A percentile compares a stretch with the other conserved stretches of the same genome.
These are phyloP conservation scores for Alternaria incomplexa DNA, from an alignment of 2,329 filamentous ascomycete genomes.

Conservation along the genomic window DNA sequence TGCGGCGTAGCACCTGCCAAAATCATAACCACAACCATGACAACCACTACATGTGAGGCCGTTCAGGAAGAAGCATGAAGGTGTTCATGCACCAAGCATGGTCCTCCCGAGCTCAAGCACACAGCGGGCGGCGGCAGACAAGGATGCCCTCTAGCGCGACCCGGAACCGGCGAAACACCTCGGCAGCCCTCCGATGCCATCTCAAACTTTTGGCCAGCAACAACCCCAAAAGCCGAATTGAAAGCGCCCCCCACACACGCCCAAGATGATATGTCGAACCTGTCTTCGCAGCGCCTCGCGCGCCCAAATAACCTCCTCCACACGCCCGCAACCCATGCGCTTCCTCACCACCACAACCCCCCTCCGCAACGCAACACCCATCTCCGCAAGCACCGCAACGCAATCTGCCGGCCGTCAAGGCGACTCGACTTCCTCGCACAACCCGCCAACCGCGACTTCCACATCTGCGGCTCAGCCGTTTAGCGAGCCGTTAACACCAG, in stretches of 20 bases:
- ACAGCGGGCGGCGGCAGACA: not conserved
- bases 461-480: conserved; percentile 56
- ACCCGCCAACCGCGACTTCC: conserved; percentile 51
- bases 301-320: conserved; percentile 9
- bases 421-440: conserved; percentile 31
- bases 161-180: conserved; percentile 16
- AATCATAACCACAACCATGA: not conserved
- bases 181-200: conserved; percentile 10
- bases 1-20: not conserved
- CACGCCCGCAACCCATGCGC: conserved; percentile 22
- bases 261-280: conserved; percentile 49
- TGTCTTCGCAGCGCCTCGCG: conserved; percentile 46
- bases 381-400: conserved; percentile 32
- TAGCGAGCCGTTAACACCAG: conserved; percentile 48
- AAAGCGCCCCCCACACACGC: conserved; percentile 1
- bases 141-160: not conserved
- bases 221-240: conserved; percentile 7
- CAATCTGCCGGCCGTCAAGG: conserved; percentile 36
- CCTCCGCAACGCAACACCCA: conserved; percentile 32
- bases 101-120: not conserved
- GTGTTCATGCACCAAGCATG: not conserved
- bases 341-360: conserved; percentile 34
- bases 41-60: not conserved
- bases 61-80: not conserved
- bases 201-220: conserved; percentile 23